Evolutionary conservation across 2,329 filamentous ascomycete genomes (phyloP), one percentile per base, ranked within the genome.

Genomic region (Dichotomopilus funicola): DNA sequence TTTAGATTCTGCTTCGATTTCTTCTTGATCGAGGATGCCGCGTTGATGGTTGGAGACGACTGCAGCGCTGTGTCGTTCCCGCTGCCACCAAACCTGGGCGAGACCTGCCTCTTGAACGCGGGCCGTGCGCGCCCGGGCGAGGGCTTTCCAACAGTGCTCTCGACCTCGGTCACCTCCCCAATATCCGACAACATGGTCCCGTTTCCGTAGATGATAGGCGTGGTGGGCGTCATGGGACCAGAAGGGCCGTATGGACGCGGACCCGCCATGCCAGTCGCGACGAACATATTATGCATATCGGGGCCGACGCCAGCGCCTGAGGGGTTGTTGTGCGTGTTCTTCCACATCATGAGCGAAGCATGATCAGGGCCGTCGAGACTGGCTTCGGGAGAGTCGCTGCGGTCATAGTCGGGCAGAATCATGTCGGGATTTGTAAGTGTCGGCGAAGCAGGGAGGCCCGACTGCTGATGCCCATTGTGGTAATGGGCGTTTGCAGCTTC

Each of bases 401-500:
- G 78, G 61, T 83, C 81, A 66, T 86, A 84, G 68, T 87, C 85
- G 58, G 91, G 91, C 51, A 96, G 75, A 65, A 96, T 95, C 89
- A 96, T 91, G 70, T 95, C 91, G 51, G 91, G 90, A 70, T 96
- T 95, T 54, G 90, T 95, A 65, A 96, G 76, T 2, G 91, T 95
- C 47, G 91, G 91, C 57, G 89, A 95, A 10, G 83, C 83, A 61
- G 87, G 85, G 56, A 77, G 57, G 48, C 59, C 55, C 13, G 74
- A 70, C 63, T 79, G 77, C 38, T 70, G 67, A 44, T 65, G 55
- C 55, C 66, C 59, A 63, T 62, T 62, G 59, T 61, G 54, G 63
- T 65, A 64, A 37, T 58, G 64, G 52, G 56, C 57, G 51, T 61
- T 64, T 38, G 61, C 61, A 35, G 66, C 61, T 56, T 64, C 65